phyloP scores from a whole-genome alignment of 805 yeast species.

The Suhomyces prunicola region DNA sequence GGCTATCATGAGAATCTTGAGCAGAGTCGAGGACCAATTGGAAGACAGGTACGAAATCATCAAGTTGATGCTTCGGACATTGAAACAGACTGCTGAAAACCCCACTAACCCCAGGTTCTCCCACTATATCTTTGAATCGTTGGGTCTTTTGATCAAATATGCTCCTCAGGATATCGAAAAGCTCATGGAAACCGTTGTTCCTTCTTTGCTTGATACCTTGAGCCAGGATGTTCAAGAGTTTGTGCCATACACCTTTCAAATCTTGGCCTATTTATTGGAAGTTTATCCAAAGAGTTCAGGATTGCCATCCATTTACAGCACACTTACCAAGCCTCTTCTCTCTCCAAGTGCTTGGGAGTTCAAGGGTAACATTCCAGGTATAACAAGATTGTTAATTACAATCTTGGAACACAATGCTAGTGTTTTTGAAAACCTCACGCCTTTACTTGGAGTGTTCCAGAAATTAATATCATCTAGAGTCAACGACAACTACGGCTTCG shows the following conservation, averaged over 20 bases:
- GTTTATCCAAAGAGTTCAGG: conserved; percentile 44
- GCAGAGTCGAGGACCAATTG: conserved; percentile 61
- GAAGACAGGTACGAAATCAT: conserved; percentile 47
- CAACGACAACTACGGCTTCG: conserved; percentile 82
- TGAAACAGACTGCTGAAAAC: conserved; percentile 70
- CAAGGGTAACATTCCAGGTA: conserved; percentile 90
- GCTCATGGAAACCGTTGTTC: conserved; percentile 56
- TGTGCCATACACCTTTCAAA: conserved; percentile 87
- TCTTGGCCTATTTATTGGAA: conserved; percentile 77
- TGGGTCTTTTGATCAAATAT: conserved; percentile 70
- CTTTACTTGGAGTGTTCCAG: conserved; percentile 95
- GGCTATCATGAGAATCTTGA: conserved; percentile 76
- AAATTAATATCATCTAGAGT: conserved; percentile 81
- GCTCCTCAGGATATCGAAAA: conserved; percentile 22
- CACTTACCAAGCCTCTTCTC: conserved; percentile 73
- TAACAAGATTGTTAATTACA: conserved; percentile 72
- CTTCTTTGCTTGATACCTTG: conserved; percentile 62
- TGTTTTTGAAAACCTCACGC: conserved; percentile 51
- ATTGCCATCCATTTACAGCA: conserved; percentile 64
- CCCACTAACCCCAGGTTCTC: conserved; percentile 95
- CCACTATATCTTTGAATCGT: conserved; percentile 86
- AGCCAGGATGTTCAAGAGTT: conserved; percentile 91
- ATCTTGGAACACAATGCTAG: conserved; percentile 51
- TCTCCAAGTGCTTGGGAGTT: conserved; percentile 94
- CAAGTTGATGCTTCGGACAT: conserved; percentile 65